phyloP scores from a whole-genome alignment of 805 yeast species.

The Grigorovia humatica region DNA sequence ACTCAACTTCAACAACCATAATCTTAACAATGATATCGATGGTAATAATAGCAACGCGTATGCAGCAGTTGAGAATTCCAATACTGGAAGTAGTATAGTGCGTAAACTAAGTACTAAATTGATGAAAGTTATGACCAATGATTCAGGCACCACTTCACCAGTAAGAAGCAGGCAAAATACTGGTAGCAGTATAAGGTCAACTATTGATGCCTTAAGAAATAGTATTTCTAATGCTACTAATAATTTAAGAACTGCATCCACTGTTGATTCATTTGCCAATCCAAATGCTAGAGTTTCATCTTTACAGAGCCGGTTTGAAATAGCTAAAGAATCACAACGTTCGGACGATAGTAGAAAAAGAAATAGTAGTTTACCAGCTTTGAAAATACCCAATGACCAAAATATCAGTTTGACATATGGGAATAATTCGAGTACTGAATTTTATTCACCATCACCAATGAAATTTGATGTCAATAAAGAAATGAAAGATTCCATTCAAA shows the following conservation, averaged over 20 bases:
- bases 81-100: constrained; percentile 16
- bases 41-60: background rate
- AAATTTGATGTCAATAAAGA: constrained; percentile 3
- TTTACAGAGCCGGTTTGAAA: background rate
- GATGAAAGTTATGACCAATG: constrained; percentile 16
- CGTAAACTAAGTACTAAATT: constrained; percentile 11
- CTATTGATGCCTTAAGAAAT: constrained; percentile 12
- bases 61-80: constrained; percentile 4
- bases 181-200: constrained; percentile 17
- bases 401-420: background rate
- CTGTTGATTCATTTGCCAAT: constrained; percentile 3
- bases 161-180: constrained; percentile 19
- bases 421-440: background rate
- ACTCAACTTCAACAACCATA: background rate
- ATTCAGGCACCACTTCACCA: constrained; percentile 12
- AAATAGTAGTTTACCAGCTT: background rate
- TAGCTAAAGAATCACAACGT: background rate
- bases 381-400: background rate
- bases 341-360: background rate
- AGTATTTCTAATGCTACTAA: constrained; percentile 8
- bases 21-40: background rate
- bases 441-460: constrained; percentile 5
- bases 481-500: constrained; percentile 36
- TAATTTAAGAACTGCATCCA: constrained; percentile 4
- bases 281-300: constrained; percentile 1